Evolutionary conservation across 805 yeast genomes (phyloP), one percentile per base, ranked within the genome.

Genomic region (Starmerella sirachaensis): DNA sequence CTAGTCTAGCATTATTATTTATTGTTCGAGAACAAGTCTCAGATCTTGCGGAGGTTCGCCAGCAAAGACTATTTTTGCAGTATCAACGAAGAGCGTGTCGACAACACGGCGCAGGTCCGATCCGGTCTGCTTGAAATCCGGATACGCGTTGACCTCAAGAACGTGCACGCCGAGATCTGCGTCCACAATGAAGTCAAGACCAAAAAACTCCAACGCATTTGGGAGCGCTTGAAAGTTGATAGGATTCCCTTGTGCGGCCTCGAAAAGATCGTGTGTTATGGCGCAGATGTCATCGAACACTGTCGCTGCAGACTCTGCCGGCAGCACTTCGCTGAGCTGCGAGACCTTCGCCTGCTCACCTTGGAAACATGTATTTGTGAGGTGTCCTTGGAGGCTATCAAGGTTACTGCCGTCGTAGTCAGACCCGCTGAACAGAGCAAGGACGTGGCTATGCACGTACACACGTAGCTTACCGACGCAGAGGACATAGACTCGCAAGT

Each of bases 41-140:
- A 40, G 24, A 14, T 28, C 34, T 6, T n/a, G 1, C 14, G 23
- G 22, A 27, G 24, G 18, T 6, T 16, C 24, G 11, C 30, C 29
- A 10, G 18, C 60, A 23, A 78, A 71, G 8, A 69, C 64, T 7
- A 59, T 56, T 3, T 57, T 50, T 0, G 73, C 70, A 0, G 74
- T 70, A 9, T 67, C 68, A 19, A 69, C 74, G 51, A 86, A 80
- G 30, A 86, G 62, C 24, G 69, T 78, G 45, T 67, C 66, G 21
- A 91, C 80, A 17, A 84, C 52, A 2, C 50, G 63, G 52, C 78
- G 80, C 49, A 88, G 63, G 6, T 70, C 78, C 12, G 63, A 70
- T 13, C 98, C 98, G 0, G 97, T 91, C 60, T 91, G 98, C 53
- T 84, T 85, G 62, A 91, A 91, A 55, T 91, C 98, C 1, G 98